Conservation (phyloP, 768 basidiomycete genomes). For the Amanita brunnescens region DNA sequence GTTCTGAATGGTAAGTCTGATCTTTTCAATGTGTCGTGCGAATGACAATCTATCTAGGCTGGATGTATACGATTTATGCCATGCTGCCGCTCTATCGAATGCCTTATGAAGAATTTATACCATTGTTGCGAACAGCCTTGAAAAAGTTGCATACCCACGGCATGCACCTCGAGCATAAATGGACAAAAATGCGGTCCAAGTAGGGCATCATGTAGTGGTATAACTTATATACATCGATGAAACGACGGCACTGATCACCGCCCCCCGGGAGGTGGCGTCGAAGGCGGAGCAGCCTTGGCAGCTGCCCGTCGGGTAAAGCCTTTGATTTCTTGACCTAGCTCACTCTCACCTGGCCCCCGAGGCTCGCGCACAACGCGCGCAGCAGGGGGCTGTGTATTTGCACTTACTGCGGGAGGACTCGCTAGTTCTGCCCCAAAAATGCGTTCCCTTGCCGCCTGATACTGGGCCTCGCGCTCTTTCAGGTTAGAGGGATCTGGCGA, state of each 20-base stretch:
- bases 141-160: constrained; percentile 14
- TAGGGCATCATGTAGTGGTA: not conserved
- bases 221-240: not conserved
- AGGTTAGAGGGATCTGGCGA: constrained; percentile 18
- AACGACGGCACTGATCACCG: not conserved
- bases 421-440: constrained; percentile 45
- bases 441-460: constrained; percentile 63
- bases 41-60: constrained; percentile 23
- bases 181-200: not conserved
- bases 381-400: constrained; percentile 3
- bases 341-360: constrained; percentile 15
- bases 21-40: constrained; percentile 17
- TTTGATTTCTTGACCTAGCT: constrained; percentile 4
- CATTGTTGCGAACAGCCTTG: constrained; percentile 24
- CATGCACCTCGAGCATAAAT: constrained; percentile 15
- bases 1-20: constrained; percentile 5
- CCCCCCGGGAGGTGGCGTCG: no score
- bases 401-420: not conserved
- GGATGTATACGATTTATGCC: constrained; percentile 41
- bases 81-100: constrained; percentile 31
- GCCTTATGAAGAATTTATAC: constrained; percentile 33
- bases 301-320: constrained; percentile 18
- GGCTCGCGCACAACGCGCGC: constrained; percentile 21
- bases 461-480: constrained; percentile 62
- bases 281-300: constrained; percentile 5